These are phyloP conservation scores for Acacia acuminata DNA, from an alignment of 306 rosid genomes.

Conservation along the genomic window DNA sequence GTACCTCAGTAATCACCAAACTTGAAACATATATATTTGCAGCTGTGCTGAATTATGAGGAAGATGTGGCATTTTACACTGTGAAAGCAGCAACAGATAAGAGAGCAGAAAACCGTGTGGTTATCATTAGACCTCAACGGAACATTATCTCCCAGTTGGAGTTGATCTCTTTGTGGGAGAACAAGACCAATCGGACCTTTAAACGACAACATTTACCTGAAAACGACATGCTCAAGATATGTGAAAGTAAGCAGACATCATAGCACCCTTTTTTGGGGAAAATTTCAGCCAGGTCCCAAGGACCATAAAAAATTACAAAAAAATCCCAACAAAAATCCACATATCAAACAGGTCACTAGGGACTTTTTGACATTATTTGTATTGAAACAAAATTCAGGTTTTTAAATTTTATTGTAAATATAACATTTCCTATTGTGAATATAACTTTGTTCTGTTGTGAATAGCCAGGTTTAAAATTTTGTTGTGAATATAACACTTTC, in stretches of 20 bases:
- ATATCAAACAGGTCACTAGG: no score
- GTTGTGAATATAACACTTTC: no score
- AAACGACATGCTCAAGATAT: slow-evolving; percentile 26
- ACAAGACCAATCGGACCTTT: slow-evolving; percentile 38
- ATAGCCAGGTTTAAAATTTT: no score
- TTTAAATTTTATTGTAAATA: no score
- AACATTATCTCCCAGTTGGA: slow-evolving; percentile 46
- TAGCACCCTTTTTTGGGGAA: no score
- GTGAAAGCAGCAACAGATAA: slow-evolving; percentile 43
- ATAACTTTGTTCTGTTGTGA: no score
- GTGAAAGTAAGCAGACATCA: slow-evolving; percentile 26
- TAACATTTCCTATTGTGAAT: no score
- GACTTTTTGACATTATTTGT: no score
- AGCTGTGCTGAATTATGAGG: slow-evolving; percentile 49
- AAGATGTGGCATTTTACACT: slow-evolving; percentile 45
- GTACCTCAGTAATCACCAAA: neutral
- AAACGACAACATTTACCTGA: slow-evolving; percentile 27
- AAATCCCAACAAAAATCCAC: no score
- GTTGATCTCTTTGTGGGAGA: slow-evolving; percentile 41
- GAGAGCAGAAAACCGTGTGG: slow-evolving; percentile 33
- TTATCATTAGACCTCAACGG: slow-evolving; percentile 25
- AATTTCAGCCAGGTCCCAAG: no score
- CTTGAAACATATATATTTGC: neutral
- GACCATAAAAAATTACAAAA: no score
- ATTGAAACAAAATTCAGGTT: no score